phyloP scores from a whole-genome alignment of 78 protist genomes.

The Dictyostelium firmibasis region DNA sequence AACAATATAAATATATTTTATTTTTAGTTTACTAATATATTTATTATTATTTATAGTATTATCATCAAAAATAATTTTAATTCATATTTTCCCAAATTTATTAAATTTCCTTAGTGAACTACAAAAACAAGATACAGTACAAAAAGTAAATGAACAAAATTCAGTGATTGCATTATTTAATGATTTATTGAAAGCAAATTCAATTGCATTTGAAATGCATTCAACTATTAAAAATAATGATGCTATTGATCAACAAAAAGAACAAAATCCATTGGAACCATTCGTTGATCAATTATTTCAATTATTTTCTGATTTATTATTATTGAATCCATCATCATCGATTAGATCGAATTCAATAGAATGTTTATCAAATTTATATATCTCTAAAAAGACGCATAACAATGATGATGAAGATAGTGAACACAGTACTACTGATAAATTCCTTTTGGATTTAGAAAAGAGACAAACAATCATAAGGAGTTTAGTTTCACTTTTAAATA shows the following conservation, averaged over 20 bases:
- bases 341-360: conserved; percentile 38
- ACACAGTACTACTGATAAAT: not conserved
- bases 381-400: not conserved
- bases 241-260: not conserved
- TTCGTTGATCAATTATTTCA: conserved; percentile 11
- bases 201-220: conserved; percentile 4
- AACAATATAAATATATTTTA: too few relatives aligned
- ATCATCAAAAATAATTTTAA: conserved; percentile 42
- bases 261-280: conserved; percentile 6
- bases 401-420: not conserved
- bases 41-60: not conserved
- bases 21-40: not conserved
- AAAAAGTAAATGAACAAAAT: conserved; percentile 58
- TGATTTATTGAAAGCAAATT: conserved; percentile 59
- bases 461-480: conserved; percentile 32
- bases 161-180: conserved; percentile 52
- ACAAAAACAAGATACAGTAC: not conserved
- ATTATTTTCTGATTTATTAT: conserved; percentile 1
- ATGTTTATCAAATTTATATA: conserved; percentile 43
- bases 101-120: conserved; percentile 22
- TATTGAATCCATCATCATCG: conserved; percentile 17
- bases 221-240: not conserved
- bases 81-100: conserved; percentile 18
- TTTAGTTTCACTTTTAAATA: conserved; percentile 16
- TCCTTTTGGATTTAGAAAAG: conserved; percentile 20